Conservation (phyloP, 1,284 basidiomycete species). For the Amylostereum areolatum region DNA sequence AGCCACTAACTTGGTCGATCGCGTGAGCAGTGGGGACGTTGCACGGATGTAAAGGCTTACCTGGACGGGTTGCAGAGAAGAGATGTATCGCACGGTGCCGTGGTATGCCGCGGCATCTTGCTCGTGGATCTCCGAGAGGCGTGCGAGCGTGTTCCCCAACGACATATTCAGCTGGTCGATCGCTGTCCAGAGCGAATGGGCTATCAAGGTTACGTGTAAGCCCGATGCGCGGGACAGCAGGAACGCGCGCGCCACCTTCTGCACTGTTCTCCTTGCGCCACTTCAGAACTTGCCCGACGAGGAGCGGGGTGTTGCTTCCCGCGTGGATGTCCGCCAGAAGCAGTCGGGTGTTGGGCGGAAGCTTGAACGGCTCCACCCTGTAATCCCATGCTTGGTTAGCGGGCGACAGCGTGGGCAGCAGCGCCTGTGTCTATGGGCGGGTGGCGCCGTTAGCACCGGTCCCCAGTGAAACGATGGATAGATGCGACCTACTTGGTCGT, state of each 20-base stretch:
- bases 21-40: not conserved
- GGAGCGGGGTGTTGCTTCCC: slow-evolving; percentile 88
- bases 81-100: slow-evolving; percentile 53
- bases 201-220: slow-evolving; percentile 32
- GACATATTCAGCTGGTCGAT: slow-evolving; percentile 59
- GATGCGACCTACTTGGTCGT: slow-evolving; percentile 35
- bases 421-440: slow-evolving; percentile 16
- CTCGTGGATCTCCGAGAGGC: slow-evolving; percentile 43
- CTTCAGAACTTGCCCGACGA: slow-evolving; percentile 82
- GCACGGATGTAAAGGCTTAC: slow-evolving; percentile 26
- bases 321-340: slow-evolving; percentile 91
- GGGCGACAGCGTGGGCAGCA: slow-evolving; percentile 51
- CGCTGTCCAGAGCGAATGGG: slow-evolving; percentile 63
- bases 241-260: too few species aligned
- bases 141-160: slow-evolving; percentile 44
- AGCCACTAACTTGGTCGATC: slow-evolving; percentile 40
- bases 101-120: slow-evolving; percentile 44
- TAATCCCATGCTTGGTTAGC: slow-evolving; percentile 65
- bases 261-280: slow-evolving; percentile 69
- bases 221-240: too few species aligned
- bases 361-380: slow-evolving; percentile 58
- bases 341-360: slow-evolving; percentile 77
- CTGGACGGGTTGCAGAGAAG: slow-evolving; percentile 51
- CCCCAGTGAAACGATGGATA: not conserved
- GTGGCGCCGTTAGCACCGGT: not conserved